Conservation (phyloP, 768 basidiomycete genomes). For the Chalciporus pseudorubinellus region DNA sequence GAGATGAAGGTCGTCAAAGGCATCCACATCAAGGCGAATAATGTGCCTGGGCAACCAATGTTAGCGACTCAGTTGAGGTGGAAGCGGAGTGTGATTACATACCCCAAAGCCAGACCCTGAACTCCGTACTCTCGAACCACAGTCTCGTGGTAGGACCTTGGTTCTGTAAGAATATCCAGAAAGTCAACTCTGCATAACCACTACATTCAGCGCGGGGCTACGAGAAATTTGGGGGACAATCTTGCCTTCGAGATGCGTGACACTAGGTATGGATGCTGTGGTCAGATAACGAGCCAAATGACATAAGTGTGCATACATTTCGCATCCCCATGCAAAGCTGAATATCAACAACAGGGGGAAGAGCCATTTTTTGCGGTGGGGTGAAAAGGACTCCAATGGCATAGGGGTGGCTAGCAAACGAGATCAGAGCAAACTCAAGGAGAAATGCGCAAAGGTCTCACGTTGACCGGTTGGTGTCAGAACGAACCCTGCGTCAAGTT, state of each 20-base stretch:
- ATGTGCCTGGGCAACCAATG: constrained; percentile 47
- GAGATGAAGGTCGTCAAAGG: constrained; percentile 65
- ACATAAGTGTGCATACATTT: constrained; percentile 53
- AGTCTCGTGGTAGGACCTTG: constrained; percentile 67
- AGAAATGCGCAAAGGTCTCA: constrained; percentile 1
- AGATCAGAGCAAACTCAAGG: constrained; percentile 2
- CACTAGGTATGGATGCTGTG: constrained; percentile 35
- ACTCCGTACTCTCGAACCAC: constrained; percentile 84
- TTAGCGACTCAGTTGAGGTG: constrained; percentile 8
- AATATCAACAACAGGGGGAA: constrained; percentile 70
- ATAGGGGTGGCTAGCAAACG: constrained; percentile 50
- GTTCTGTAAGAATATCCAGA: constrained; percentile 81
- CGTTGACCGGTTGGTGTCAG: constrained; percentile 9
- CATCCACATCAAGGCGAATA: constrained; percentile 65
- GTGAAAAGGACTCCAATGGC: constrained; percentile 53
- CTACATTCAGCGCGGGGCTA: constrained; percentile 5
- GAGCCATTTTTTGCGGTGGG: constrained; percentile 48
- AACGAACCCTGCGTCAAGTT: constrained; percentile 14
- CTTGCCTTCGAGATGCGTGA: constrained; percentile 80
- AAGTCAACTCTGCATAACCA: constrained; percentile 56
- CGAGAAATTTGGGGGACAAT: background rate
- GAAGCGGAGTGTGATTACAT: constrained; percentile 6
- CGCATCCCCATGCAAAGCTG: constrained; percentile 73
- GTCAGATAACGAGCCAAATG: constrained; percentile 4
- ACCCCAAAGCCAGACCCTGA: constrained; percentile 70